Percentiles rank a stretch among this genome's conserved stretches.
These are phyloP conservation scores for Barnettozyma botsteinii DNA, from an alignment of 805 yeast genomes.

Conservation along the genomic window DNA sequence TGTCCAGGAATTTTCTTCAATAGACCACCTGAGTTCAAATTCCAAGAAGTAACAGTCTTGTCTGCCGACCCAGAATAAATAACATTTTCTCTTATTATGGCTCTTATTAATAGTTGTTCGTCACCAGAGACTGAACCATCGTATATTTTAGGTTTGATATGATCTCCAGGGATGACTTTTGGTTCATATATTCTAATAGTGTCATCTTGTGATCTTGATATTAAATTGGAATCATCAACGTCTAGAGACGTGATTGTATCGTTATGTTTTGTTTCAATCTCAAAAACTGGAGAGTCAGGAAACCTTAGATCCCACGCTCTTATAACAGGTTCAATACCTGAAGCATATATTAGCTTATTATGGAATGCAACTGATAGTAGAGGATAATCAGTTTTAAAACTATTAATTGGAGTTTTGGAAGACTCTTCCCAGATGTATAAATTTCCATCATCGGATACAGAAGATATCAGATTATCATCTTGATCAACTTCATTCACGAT, in stretches of 20 bases:
- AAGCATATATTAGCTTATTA: slow-evolving; percentile 42
- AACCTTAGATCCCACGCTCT: slow-evolving; percentile 53
- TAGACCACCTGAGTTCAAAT: slow-evolving; percentile 42
- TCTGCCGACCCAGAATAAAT: slow-evolving; percentile 60
- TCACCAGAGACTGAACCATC: slow-evolving; percentile 53
- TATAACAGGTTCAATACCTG: slow-evolving; percentile 67
- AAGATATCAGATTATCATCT: slow-evolving; percentile 33
- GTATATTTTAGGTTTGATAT: slow-evolving; percentile 42
- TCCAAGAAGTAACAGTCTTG: slow-evolving; percentile 55
- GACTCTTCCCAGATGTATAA: slow-evolving; percentile 61
- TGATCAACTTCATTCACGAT: slow-evolving; percentile 51
- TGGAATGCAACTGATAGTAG: slow-evolving; percentile 44
- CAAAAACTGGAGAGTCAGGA: slow-evolving; percentile 38
- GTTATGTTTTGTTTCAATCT: slow-evolving; percentile 35
- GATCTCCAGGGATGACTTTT: slow-evolving; percentile 26
- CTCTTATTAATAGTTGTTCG: slow-evolving; percentile 47
- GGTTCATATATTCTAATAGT: slow-evolving; percentile 54
- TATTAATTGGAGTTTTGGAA: slow-evolving; percentile 37
- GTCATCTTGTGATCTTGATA: slow-evolving; percentile 53
- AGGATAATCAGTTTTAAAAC: slow-evolving; percentile 49
- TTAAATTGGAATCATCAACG: slow-evolving; percentile 38
- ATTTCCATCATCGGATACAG: slow-evolving; percentile 65
- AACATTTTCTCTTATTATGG: slow-evolving; percentile 37
- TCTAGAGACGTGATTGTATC: slow-evolving; percentile 56
- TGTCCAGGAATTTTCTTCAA: slow-evolving; percentile 53